Evolutionary conservation across 371 early-diverging fungal genomes (phyloP), one percentile per base, ranked within the genome.

Genomic region (Coemansia sp.): DNA sequence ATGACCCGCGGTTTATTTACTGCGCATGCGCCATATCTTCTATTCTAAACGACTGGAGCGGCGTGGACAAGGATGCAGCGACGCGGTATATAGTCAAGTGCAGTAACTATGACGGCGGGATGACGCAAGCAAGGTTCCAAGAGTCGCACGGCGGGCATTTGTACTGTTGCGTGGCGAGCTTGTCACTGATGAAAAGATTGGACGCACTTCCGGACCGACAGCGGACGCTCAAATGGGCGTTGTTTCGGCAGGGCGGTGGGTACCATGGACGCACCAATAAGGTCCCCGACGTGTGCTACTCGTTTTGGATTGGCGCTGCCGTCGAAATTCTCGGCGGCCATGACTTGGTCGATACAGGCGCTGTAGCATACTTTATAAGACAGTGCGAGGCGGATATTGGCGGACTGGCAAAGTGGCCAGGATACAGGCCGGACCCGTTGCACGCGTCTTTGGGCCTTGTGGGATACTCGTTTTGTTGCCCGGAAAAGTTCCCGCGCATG

Each of bases 251-350:
- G 71, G 74, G 73, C 27, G 81, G 81, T 27, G 99, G 99, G 5
- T 99, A 95, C 80, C 90, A 94, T 66, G 99, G 99, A 5, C 82
- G 99, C 59, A 83, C 84, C 4, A 93, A 93, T 74, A 99, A 99
- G 77, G 80, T 84, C 2, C 81, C 87, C n/a, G 99, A 99, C 71
- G 91, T 95, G 1, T 99, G 99, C 79, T 99, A 99, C 79, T 90
- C 97, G 8, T 99, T 95, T 80, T 99, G 99, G 99, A 85, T 99
- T 24, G 99, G 99, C 13, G 95, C 90, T 0, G 69, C 89, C 8
- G 69, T 97, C 27, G 79, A 86, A 76, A 87, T 89, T 16, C 79
- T 94, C 13, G 88, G 82, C 18, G 82, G 82, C 14, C 86, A 86
- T 75, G 81, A 87, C 21, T 75, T 89, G 39, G 83, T 92, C 16